Evolutionary conservation across 352 stramenopile species (phyloP).

Genomic region (Globisporangium heterothallicum): DNA sequence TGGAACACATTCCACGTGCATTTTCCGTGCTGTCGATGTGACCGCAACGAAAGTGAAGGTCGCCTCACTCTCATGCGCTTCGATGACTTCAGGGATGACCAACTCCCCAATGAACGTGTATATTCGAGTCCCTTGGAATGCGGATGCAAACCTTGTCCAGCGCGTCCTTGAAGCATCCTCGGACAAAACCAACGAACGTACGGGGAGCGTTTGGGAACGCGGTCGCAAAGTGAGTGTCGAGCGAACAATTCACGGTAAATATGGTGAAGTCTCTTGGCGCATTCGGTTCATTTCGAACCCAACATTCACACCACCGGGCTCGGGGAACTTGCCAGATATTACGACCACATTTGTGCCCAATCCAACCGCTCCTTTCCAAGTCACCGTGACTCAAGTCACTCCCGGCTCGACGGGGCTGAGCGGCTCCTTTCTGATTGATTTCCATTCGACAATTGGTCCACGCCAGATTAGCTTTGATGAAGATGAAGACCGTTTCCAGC

Average conservation of each 20-base stretch:
- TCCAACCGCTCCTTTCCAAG: constrained; percentile 17
- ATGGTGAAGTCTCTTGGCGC: constrained; percentile 92
- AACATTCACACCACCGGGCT: constrained; percentile 81
- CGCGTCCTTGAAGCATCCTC: constrained; percentile 52
- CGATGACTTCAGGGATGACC: constrained; percentile 15
- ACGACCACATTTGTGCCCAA: constrained; percentile 28
- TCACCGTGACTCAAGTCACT: constrained; percentile 84
- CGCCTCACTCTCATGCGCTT: constrained; percentile 18
- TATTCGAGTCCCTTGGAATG: constrained; percentile 65
- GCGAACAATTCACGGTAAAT: constrained; percentile 91
- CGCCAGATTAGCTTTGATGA: constrained; percentile 88
- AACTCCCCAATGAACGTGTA: constrained; percentile 18
- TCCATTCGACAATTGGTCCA: constrained; percentile 70
- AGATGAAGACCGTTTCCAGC: constrained; percentile 67
- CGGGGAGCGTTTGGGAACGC: constrained; percentile 26
- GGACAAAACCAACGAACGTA: constrained; percentile 28
- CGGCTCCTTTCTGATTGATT: constrained; percentile 90
- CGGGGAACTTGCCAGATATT: constrained; percentile 84
- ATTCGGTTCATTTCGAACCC: constrained; percentile 94
- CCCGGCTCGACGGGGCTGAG: constrained; percentile 84
- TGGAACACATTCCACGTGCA: constrained; percentile 35
- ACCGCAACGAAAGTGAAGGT: constrained; percentile 32
- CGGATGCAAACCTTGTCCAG: constrained; percentile 37
- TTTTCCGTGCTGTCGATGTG: constrained; percentile 44
- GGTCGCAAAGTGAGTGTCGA: constrained; percentile 80